These are phyloP conservation scores for Corniculantispora saksenae DNA, from an alignment of 2,329 filamentous ascomycete genomes.

Conservation along the genomic window DNA sequence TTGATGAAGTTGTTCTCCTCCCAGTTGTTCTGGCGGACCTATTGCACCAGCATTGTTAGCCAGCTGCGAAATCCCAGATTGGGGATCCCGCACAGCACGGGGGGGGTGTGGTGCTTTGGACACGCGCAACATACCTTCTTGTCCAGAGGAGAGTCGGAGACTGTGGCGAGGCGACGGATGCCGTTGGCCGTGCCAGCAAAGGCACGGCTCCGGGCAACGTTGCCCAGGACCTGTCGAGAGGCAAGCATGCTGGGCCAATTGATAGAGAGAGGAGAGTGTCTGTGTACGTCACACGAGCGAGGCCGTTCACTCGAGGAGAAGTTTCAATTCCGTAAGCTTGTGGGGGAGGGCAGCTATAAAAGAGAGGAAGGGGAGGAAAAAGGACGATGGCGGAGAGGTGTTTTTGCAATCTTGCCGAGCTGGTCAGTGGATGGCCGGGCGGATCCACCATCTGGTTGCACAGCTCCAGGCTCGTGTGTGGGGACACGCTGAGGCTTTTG, in stretches of 20 bases:
- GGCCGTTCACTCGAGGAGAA: conserved; percentile 17
- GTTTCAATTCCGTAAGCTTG: conserved; percentile 23
- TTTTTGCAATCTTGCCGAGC: conserved; percentile 26
- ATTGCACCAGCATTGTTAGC: not conserved
- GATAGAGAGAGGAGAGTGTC: conserved; percentile 33
- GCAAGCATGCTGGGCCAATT: conserved; percentile 61
- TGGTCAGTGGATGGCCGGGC: not conserved
- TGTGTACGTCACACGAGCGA: conserved; percentile 17
- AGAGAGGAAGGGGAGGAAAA: conserved; percentile 22
- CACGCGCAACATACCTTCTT: conserved; percentile 65
- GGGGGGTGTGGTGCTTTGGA: not conserved
- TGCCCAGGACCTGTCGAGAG: conserved; percentile 69
- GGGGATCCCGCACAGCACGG: not conserved
- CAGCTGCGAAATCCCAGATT: not conserved
- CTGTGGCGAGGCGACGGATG: conserved; percentile 77
- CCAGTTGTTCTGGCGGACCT: conserved; percentile 93
- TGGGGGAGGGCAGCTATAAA: conserved; percentile 30
- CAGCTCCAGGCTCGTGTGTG: conserved; percentile 17
- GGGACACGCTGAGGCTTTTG: conserved; percentile 11
- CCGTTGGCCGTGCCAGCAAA: conserved; percentile 57
- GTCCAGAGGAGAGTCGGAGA: conserved; percentile 82
- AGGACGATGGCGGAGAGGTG: conserved; percentile 29
- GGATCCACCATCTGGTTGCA: conserved; percentile 18
- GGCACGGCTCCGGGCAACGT: conserved; percentile 62
- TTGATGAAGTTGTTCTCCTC: conserved; percentile 98